Percentiles rank a stretch among this genome's conserved stretches.
Conservation (phyloP, 257 asterid species). For the Anisodus acutangulus region DNA sequence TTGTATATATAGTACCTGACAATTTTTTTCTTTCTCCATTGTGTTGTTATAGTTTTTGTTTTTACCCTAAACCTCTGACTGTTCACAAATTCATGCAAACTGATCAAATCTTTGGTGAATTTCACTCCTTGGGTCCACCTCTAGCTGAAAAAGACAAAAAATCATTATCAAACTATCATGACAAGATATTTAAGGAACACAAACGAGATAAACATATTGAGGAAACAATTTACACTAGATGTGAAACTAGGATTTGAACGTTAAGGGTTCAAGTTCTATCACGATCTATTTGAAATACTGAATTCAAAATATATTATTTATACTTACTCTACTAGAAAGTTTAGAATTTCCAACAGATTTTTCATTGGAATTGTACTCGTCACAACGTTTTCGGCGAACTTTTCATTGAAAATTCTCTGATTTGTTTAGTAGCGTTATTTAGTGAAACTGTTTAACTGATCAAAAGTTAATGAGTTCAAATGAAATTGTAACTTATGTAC, state of each 20-base stretch:
- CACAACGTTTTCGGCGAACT: too few species aligned
- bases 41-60: slow-evolving; percentile 22
- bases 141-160: slow-evolving; percentile 36
- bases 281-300: background rate
- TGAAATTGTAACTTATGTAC: background rate
- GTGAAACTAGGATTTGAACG: background rate
- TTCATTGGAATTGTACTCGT: too few species aligned
- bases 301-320: too few species aligned
- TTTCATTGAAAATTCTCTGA: too few species aligned
- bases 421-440: too few species aligned
- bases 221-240: background rate
- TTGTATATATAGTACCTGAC: slow-evolving; percentile 51
- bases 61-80: slow-evolving; percentile 38
- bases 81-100: slow-evolving; percentile 41
- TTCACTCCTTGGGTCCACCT: slow-evolving; percentile 57
- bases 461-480: background rate
- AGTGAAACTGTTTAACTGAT: too few species aligned
- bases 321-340: too few species aligned
- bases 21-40: slow-evolving; percentile 78
- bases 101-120: slow-evolving; percentile 27
- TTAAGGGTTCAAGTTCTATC: background rate
- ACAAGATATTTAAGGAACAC: background rate
- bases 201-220: background rate
- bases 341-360: too few species aligned
- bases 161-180: slow-evolving; percentile 26